Base-by-base conservation (phyloP, 2,329 filamentous ascomycete genomes). In the Triangularia setosa region DNA sequence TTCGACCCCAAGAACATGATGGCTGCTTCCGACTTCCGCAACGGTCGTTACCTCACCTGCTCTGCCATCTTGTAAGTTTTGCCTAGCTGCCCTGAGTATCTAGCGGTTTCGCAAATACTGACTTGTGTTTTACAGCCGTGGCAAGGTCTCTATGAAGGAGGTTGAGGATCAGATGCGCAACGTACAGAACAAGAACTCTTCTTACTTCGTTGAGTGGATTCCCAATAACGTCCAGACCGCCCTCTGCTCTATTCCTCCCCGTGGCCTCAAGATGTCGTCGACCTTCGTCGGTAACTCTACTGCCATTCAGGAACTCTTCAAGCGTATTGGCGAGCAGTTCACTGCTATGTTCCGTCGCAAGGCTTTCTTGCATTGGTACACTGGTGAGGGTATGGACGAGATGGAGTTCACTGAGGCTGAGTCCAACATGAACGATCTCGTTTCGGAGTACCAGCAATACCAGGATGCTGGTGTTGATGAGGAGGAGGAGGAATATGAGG, bases 1-100 rank as follows among this genome's bases (percentile, higher is more conserved):
- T 99, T 96, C 86, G 95, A 99, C 86, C 94, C 95, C 77, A 99
- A 98, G 93, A 99, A 99, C 90, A 99, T 99, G 94, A 99, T 99
- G 95, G 95, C 95, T 83, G 95, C 95, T 71, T 96, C 93, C 70
- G 95, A 99, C 85, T 99, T 99, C 93, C 92, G 95, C 76, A 99
- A 98, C 82, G 95, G 95, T 80, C 95, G 95, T 77, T 99, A 99
- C 87, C 89, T 99, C 77, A 99, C 95, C 74, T 99, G 95, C 90
- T 98, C 90, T 80, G 93, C 95, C 79, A 97, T 99, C 83, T 99
- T 99, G 87, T 90, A 80, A 81, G 87, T 83, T 68, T 52, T 11
- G 28, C 6, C 54, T 62, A 33, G 40, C 64, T 21, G 18, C 30
- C 35, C 55, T 48, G 11, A 16, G n/a, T 48, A 12, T 2, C 12